These are phyloP conservation scores for Mallotus repandus DNA, from an alignment of 441 rosid genomes.

Conservation along the genomic window DNA sequence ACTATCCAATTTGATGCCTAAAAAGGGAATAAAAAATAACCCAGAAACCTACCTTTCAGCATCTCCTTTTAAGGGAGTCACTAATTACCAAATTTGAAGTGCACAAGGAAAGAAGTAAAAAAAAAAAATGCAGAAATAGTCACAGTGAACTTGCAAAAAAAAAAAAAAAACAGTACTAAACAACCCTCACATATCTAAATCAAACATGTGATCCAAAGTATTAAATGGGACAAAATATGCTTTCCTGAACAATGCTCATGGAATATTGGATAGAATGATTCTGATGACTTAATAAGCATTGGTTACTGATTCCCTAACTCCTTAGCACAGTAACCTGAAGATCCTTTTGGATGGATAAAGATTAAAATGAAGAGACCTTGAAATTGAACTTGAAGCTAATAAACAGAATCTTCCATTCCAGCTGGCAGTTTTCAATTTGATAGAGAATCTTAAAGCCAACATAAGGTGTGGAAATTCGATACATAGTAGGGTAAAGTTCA, in stretches of 20 bases:
- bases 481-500: background rate
- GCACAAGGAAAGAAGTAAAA: background rate
- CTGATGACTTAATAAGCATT: background rate
- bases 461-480: background rate
- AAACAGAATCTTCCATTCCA: background rate
- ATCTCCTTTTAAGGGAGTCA: too few species aligned
- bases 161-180: background rate
- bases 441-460: background rate
- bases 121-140: background rate
- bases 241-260: background rate
- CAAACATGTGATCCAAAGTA: background rate
- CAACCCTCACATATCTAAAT: background rate
- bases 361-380: background rate
- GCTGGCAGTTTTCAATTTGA: background rate
- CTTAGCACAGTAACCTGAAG: background rate
- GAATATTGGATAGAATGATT: background rate
- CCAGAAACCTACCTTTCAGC: too few species aligned
- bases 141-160: background rate
- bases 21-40: too few species aligned
- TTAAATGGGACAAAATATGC: background rate
- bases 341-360: background rate
- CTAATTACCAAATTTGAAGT: background rate
- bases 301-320: background rate
- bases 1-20: background rate
- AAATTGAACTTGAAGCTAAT: background rate